A percentile compares a stretch with the other conserved stretches of the same genome.
Evolutionary conservation across 2,329 filamentous ascomycete genomes (phyloP).

Genomic region (Paraphoma chrysanthemicola): DNA sequence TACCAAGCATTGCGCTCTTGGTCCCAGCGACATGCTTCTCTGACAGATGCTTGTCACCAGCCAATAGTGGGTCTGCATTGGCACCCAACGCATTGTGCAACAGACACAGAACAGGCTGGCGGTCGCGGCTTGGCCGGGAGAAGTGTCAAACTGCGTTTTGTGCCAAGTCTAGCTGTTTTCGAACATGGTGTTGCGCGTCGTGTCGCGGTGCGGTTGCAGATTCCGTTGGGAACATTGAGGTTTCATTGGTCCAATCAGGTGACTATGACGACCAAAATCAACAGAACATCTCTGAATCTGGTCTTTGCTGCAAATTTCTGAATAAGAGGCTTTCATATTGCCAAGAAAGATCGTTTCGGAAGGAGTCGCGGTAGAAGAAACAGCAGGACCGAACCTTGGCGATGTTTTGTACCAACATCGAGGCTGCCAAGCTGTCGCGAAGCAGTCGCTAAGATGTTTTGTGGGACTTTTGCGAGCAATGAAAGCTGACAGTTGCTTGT

Average conservation of each 20-base stretch:
- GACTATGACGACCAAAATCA: not conserved
- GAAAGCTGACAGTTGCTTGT: not conserved
- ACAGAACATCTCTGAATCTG: not conserved
- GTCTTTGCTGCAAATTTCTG: not conserved
- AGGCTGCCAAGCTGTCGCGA: not conserved
- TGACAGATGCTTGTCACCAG: conserved; percentile 13
- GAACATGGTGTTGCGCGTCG: conserved; percentile 13
- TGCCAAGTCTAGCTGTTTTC: conserved; percentile 7
- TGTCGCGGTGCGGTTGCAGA: conserved; percentile 21
- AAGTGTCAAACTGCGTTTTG: conserved; percentile 17
- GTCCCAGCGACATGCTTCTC: conserved; percentile 2
- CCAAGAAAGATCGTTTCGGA: not conserved
- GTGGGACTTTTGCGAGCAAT: not conserved
- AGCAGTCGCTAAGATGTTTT: not conserved
- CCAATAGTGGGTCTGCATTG: conserved; percentile 3
- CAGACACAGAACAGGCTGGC: not conserved
- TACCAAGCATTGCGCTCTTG: conserved; percentile 1
- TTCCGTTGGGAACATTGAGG: not conserved
- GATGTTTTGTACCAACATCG: not conserved
- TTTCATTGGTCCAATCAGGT: not conserved
- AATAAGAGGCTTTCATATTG: not conserved
- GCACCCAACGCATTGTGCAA: conserved; percentile 25
- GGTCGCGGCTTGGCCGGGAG: not conserved
- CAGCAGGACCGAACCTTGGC: not conserved
- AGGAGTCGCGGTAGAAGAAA: not conserved